phyloP scores from a whole-genome alignment of 306 rosid genomes.

The Potentilla sterilis region DNA sequence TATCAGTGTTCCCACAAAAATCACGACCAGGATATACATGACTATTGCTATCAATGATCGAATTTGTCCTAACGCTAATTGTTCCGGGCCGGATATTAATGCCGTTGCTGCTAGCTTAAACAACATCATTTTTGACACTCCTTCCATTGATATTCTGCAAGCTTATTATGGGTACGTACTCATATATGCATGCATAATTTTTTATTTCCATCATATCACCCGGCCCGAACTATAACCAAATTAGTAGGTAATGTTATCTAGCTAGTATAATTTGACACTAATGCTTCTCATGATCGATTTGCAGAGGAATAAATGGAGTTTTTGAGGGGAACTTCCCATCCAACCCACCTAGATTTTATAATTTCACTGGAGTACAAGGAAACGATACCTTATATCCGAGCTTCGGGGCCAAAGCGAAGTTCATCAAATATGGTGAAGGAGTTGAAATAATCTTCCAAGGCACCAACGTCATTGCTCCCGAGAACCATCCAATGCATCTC shows the following conservation, averaged over 20 bases:
- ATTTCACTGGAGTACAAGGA: conserved; percentile 40
- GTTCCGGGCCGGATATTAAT: conserved; percentile 25
- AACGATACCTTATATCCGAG: conserved; percentile 19
- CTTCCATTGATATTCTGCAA: conserved; percentile 24
- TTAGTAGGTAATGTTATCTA: too few species aligned
- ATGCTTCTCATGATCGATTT: neutral
- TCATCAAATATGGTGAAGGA: conserved; percentile 28
- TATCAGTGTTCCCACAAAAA: conserved; percentile 22
- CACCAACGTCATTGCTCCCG: conserved; percentile 28
- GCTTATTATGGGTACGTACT: conserved; percentile 36
- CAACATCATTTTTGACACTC: conserved; percentile 34
- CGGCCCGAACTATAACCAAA: neutral
- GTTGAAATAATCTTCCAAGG: conserved; percentile 52
- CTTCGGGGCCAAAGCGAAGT: conserved; percentile 25
- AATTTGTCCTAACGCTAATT: conserved; percentile 24
- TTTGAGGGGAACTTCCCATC: conserved; percentile 30
- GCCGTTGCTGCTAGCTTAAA: conserved; percentile 30
- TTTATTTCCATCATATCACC: neutral
- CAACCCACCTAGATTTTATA: conserved; percentile 24
- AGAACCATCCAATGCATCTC: conserved; percentile 52
- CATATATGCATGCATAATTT: neutral
- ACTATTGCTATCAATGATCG: conserved; percentile 29
- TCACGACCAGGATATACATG: conserved; percentile 22
- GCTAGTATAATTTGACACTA: neutral
- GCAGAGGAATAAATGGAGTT: conserved; percentile 35